These are phyloP conservation scores for Deuterostichococcus epilithicus DNA, from an alignment of 139 green algal species.

Conservation along the genomic window DNA sequence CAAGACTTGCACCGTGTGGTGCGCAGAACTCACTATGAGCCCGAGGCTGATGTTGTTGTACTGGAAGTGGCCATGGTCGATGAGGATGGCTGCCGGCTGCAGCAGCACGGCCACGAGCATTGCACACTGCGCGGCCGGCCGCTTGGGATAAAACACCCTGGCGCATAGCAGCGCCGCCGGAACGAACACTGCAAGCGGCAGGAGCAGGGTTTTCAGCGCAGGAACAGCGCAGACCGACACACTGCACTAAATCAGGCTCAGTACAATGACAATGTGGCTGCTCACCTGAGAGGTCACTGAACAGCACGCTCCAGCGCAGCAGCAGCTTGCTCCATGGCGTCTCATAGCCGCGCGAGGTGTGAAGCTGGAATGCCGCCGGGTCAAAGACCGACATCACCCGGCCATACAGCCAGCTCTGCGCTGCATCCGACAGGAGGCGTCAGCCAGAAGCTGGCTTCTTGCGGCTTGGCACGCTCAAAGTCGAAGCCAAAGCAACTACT, in stretches of 20 bases:
- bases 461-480: too few relatives aligned
- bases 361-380: constrained; percentile 69
- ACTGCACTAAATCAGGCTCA: neutral
- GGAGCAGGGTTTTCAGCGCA: constrained; percentile 7
- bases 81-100: constrained; percentile 79
- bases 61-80: constrained; percentile 99
- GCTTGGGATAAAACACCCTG: constrained; percentile 14
- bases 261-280: neutral
- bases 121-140: neutral
- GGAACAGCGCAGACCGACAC: neutral
- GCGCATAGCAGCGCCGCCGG: constrained; percentile 53
- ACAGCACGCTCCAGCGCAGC: constrained; percentile 83
- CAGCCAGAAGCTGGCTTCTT: neutral
- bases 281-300: constrained; percentile 68
- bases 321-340: constrained; percentile 65
- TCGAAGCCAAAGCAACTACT: neutral
- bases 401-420: constrained; percentile 78
- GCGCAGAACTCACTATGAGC: constrained; percentile 35
- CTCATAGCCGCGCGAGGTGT: constrained; percentile 76
- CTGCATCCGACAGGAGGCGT: neutral
- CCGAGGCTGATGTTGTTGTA: constrained; percentile 93
- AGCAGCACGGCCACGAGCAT: constrained; percentile 61
- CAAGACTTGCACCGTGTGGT: neutral
- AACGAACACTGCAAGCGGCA: constrained; percentile 67
- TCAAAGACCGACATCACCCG: constrained; percentile 62